Base-by-base conservation (phyloP, 805 yeast species). In the Lachancea waltii region DNA sequence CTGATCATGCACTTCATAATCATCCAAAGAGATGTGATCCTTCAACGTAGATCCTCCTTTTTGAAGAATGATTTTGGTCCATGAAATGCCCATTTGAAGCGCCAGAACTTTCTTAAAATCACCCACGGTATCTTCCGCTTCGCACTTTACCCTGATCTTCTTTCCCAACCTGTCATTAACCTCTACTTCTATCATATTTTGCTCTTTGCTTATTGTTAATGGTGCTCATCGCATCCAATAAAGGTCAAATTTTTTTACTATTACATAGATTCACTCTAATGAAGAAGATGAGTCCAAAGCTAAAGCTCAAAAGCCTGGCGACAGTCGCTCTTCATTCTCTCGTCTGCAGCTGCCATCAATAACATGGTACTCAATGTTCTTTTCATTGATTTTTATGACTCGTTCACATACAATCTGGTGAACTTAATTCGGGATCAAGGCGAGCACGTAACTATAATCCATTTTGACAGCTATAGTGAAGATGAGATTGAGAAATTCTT, bases 1-100 rank as follows among this genome's bases (percentile, higher is more conserved):
- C 7, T 95, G 95, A 58, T 87, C 81, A 54, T 87, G 95, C 14
- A 90, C 78, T 58, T 90, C 98, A 56, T 92, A 90, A 60, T 90
- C 98, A n/a, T 82, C 95, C 31, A 90, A 67, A 1, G 89, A 72
- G 39, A 90, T 90, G 56, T 89, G 97, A 53, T 90, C 92, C 56
- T 92, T 92, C 58, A 76, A 78, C 0, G 84, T 75, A 47, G 77
- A 81, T 52, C 86, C 80, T 1, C 97, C 96, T 54, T 85, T 89
- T 59, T 86, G 89, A 45, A 90, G 67, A 0, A 83, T 75, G 40
- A 81, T 60, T 47, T 62, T 67, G 46, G 77, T 77, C 15, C 78
- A 83, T 1, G 79, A 62, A 2, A 86, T 79, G 1, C 96, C 96
- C 14, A 85, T 73, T 59, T 90, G 97, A 7, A 86, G 65, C 0